phyloP scores from a whole-genome alignment of 345 rosid genomes.

The Carallia brachiata region DNA sequence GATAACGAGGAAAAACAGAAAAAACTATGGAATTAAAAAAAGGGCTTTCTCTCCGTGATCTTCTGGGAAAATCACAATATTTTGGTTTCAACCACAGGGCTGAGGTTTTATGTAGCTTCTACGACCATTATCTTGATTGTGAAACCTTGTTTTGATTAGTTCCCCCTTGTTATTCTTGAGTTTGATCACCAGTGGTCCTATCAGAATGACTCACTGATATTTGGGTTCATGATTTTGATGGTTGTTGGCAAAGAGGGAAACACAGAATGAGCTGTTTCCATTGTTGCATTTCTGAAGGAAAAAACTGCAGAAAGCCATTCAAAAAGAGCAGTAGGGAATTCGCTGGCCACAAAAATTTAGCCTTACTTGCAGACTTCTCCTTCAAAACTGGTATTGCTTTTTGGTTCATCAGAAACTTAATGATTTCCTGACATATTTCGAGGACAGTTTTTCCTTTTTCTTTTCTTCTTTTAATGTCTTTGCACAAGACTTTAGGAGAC shows the following conservation, averaged over 20 bases:
- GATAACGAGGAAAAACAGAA: too few relatives aligned
- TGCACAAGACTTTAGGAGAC: not conserved
- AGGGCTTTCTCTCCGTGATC: constrained; percentile 1
- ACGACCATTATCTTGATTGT: constrained; percentile 6
- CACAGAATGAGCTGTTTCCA: constrained; percentile 50
- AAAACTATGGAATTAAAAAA: not conserved
- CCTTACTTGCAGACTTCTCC: constrained; percentile 71
- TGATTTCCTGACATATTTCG: not conserved
- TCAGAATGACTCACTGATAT: not conserved
- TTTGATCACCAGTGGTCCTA: not conserved
- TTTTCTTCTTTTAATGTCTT: not conserved
- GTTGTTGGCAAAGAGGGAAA: constrained; percentile 23
- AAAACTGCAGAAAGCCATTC: constrained; percentile 43
- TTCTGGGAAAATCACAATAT: constrained; percentile 10
- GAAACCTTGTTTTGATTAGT: not conserved
- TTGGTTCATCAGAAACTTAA: not conserved
- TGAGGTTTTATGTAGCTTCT: constrained; percentile 11
- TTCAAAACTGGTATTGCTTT: constrained; percentile 58
- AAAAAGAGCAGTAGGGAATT: constrained; percentile 58
- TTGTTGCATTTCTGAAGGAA: constrained; percentile 56
- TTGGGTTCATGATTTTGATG: constrained; percentile 27
- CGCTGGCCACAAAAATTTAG: constrained; percentile 48
- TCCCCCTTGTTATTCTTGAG: not conserved
- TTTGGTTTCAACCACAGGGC: constrained; percentile 13
- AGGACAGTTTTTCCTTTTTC: not conserved